These are phyloP conservation scores for Elongisporangium undulatum DNA, from an alignment of 352 stramenopile species.

Conservation along the genomic window DNA sequence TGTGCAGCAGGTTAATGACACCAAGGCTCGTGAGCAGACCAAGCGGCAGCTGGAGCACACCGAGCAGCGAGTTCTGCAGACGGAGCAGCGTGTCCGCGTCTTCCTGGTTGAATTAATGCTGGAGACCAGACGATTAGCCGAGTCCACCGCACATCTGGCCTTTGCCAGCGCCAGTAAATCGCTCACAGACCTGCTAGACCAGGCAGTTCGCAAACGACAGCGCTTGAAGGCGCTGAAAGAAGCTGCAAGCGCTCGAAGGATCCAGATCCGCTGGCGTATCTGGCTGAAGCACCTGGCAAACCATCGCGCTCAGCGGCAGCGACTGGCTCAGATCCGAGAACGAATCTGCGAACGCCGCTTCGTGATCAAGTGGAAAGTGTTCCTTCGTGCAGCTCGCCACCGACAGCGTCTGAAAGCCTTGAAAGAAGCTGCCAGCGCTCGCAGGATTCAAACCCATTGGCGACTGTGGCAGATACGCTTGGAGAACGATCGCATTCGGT, in stretches of 20 bases:
- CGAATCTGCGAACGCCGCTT: neutral
- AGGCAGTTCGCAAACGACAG: conserved; percentile 8
- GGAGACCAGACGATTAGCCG: conserved; percentile 1
- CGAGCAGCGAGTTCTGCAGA: conserved; percentile 1
- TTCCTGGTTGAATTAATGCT: conserved; percentile 16
- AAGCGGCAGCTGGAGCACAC: neutral
- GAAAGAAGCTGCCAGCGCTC: neutral
- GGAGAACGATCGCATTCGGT: neutral
- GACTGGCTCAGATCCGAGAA: conserved; percentile 1
- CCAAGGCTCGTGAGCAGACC: conserved; percentile 15
- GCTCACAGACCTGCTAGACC: neutral
- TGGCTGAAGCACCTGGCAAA: neutral
- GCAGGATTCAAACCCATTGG: neutral
- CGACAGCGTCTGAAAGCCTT: neutral
- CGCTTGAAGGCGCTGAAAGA: conserved; percentile 3
- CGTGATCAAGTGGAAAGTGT: neutral
- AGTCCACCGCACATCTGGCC: neutral
- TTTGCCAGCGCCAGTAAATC: neutral
- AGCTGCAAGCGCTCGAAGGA: conserved; percentile 1
- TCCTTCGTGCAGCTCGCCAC: neutral
- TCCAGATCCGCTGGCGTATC: conserved; percentile 1
- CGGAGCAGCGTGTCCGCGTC: conserved; percentile 14
- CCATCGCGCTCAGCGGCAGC: neutral
- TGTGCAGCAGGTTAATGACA: conserved; percentile 4
- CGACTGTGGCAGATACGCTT: neutral